Evolutionary conservation across 148 eudicot genomes (phyloP), one percentile per base, ranked within the genome.

Genomic region (Camellia granthamiana): DNA sequence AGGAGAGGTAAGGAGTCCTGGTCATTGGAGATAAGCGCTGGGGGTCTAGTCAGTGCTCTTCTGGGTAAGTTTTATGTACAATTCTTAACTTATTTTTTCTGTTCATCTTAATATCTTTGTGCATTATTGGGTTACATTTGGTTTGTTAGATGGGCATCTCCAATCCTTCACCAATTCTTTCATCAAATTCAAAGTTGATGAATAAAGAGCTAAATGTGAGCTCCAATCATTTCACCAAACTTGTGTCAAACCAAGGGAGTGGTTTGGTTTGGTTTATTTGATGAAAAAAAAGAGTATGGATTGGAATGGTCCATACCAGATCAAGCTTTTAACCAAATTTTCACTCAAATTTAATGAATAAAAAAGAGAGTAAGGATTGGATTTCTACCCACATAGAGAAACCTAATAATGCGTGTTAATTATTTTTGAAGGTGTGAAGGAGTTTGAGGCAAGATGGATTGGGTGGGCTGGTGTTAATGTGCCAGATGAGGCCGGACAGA

Each of bases 391-490:
- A 21, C 65, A 15, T 61, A 18, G 10, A 61, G 66, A 56, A 44
- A 44, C 69, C 69, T 76, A 47, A 30, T 30, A 1, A 76, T n/a
- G 2, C 7, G 14, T 44, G 10, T 11, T 43, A 18, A 46, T 61
- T 38, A 56, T 78, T 55, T 80, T 63, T 80, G 61, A 80, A 94
- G 98, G 98, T 60, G 97, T 94, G 69, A 94, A 94, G 90, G 98
- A 92, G 75, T 88, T 94, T 79, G 98, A 94, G 84, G 97, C 97
- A 44, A 88, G 91, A 82, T 94, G 98, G 98, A 94, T 94, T 74
- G 98, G 98, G 61, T 94, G 98, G 98, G 98, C 98, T 7, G 98
- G 98, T 68, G 98, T 94, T 60, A 94, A 94, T 84, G 98, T 94
- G 83, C 97, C 98, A 0, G 98, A 94, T 87, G 92, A 90, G 83